These are phyloP conservation scores for Aspergillus piperis DNA, from an alignment of 2,329 filamentous ascomycete species.

Conservation along the genomic window DNA sequence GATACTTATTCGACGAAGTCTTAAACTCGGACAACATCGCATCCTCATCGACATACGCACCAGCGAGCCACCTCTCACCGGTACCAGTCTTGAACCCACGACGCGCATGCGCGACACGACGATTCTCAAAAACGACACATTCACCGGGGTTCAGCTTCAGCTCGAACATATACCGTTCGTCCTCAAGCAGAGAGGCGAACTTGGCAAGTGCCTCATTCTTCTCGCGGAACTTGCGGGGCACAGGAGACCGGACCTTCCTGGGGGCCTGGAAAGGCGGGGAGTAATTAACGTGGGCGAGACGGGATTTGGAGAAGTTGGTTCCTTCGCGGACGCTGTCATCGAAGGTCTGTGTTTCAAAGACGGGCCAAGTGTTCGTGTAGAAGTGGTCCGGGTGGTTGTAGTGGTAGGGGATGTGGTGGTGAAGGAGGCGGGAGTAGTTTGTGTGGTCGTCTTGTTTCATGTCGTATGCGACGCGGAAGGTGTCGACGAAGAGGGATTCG, in stretches of 20 bases:
- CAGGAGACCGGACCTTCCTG: too few relatives aligned
- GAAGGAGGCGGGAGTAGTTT: conserved; percentile 41
- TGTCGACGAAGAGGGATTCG: conserved; percentile 82
- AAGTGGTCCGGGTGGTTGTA: conserved; percentile 66
- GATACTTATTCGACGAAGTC: conserved; percentile 18
- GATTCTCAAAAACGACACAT: conserved; percentile 91
- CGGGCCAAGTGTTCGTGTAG: conserved; percentile 61
- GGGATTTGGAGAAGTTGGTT: neutral
- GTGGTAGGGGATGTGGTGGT: conserved; percentile 59
- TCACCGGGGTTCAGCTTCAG: conserved; percentile 76
- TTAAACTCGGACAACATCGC: conserved; percentile 54
- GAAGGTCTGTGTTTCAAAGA: conserved; percentile 48
- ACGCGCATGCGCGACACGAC: conserved; percentile 80
- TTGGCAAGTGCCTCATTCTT: conserved; percentile 16
- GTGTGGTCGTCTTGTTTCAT: conserved; percentile 18
- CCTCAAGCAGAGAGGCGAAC: conserved; percentile 52
- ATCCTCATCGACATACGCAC: conserved; percentile 76
- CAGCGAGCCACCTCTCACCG: conserved; percentile 78
- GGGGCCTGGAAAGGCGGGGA: conserved; percentile 76
- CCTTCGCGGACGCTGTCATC: conserved; percentile 14
- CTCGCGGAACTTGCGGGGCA: conserved; percentile 7
- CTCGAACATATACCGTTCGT: conserved; percentile 63
- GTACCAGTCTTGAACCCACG: conserved; percentile 66
- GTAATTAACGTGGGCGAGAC: conserved; percentile 61
- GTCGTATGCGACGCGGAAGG: conserved; percentile 58